phyloP scores from a whole-genome alignment of 805 yeast genomes.

The Wickerhamiella domercqiae region DNA sequence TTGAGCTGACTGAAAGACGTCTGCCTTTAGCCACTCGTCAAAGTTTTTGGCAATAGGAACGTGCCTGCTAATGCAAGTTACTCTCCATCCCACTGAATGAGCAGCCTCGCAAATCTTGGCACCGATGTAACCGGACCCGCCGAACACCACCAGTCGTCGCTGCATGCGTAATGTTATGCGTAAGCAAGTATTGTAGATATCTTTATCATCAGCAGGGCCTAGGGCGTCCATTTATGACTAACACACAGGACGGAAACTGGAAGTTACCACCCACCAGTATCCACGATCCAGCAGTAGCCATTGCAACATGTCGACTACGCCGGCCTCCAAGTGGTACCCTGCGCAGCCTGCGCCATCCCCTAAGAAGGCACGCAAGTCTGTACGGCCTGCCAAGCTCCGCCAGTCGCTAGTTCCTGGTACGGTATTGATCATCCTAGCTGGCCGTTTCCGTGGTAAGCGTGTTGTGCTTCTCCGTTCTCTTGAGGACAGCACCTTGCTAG shows the following conservation, averaged over 20 bases:
- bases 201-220: too few relatives aligned
- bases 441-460: constrained; percentile 99
- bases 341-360: constrained; percentile 72
- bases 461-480: constrained; percentile 93
- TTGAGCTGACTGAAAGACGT: constrained; percentile 49
- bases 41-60: constrained; percentile 28
- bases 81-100: constrained; percentile 22
- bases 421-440: constrained; percentile 92
- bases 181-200: neutral
- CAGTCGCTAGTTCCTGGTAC: constrained; percentile 95
- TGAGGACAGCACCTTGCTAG: constrained; percentile 95
- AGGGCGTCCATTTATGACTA: too few relatives aligned
- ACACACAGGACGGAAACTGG: too few relatives aligned
- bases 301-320: constrained; percentile 6
- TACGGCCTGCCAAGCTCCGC: constrained; percentile 89
- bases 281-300: too few relatives aligned
- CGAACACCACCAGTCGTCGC: constrained; percentile 27
- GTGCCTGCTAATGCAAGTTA: constrained; percentile 41
- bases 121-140: constrained; percentile 75
- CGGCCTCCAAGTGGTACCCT: constrained; percentile 71
- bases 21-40: constrained; percentile 46
- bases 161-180: neutral
- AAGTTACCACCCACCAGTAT: too few relatives aligned
- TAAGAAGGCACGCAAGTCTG: constrained; percentile 78
- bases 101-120: constrained; percentile 28